phyloP scores from a whole-genome alignment of 2,329 filamentous ascomycete species.

The Alternaria alternata region DNA sequence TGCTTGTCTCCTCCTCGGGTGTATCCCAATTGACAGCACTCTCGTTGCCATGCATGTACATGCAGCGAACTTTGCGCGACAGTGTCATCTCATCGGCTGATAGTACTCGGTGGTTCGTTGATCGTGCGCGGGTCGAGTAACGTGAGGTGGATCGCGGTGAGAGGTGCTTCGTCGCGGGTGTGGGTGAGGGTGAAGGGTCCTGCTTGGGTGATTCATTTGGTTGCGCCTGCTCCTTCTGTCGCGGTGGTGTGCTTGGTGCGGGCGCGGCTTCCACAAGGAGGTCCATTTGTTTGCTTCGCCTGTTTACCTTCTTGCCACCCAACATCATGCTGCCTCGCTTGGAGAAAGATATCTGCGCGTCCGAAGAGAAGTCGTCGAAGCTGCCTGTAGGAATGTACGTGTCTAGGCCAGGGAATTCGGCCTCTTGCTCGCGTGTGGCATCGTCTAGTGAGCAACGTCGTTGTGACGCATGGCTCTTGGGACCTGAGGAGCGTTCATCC shows the following conservation, averaged over 20 bases:
- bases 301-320: constrained; percentile 60
- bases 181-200: constrained; percentile 27
- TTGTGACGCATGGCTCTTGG: constrained; percentile 8
- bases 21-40: constrained; percentile 57
- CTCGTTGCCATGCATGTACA: constrained; percentile 70
- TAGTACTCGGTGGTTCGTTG: constrained; percentile 58
- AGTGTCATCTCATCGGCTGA: constrained; percentile 71
- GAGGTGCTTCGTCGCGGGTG: constrained; percentile 35
- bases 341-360: constrained; percentile 65
- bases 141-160: constrained; percentile 49
- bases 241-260: constrained; percentile 25
- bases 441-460: constrained; percentile 20
- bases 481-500: constrained; percentile 40
- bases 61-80: constrained; percentile 68
- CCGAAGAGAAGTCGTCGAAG: constrained; percentile 61
- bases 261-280: constrained; percentile 30
- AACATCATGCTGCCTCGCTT: constrained; percentile 67
- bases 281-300: constrained; percentile 42
- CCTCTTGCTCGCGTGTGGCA: constrained; percentile 17
- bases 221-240: constrained; percentile 24
- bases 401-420: constrained; percentile 59
- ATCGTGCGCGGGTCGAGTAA: constrained; percentile 44
- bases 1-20: constrained; percentile 32
- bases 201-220: constrained; percentile 17
- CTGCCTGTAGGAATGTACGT: constrained; percentile 64